Percentiles rank a stretch among this genome's conserved stretches.
Evolutionary conservation across 1,139 yeast species (phyloP).

Genomic region (Hansenula lynferdii): DNA sequence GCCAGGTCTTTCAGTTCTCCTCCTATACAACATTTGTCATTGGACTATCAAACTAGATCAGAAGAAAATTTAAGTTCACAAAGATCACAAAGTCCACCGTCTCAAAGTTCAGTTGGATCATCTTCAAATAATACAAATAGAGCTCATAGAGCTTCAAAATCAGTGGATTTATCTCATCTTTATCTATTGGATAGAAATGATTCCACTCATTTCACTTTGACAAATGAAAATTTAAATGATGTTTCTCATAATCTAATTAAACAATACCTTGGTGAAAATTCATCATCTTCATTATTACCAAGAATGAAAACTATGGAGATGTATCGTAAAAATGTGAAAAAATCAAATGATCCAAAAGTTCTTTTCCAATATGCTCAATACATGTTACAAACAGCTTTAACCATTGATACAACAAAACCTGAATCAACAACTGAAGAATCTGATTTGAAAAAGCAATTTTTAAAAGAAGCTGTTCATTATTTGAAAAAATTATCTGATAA

Average conservation of each 20-base stretch:
- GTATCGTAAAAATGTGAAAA: conserved; percentile 81
- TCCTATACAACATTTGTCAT: conserved; percentile 1
- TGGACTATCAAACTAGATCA: conserved; percentile 3
- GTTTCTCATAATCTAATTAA: conserved; percentile 31
- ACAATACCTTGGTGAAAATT: conserved; percentile 51
- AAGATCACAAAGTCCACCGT: conserved; percentile 16
- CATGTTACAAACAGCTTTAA: conserved; percentile 78
- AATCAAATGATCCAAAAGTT: conserved; percentile 78
- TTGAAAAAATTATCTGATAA: conserved; percentile 71
- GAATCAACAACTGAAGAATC: conserved; percentile 14
- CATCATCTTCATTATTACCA: conserved; percentile 49
- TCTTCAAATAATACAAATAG: conserved; percentile 10
- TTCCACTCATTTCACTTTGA: conserved; percentile 30
- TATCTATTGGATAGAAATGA: conserved; percentile 28
- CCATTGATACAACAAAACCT: conserved; percentile 34
- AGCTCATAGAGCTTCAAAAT: conserved; percentile 25
- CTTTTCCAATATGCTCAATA: conserved; percentile 90
- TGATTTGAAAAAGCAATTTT: conserved; percentile 36
- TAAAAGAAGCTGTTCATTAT: conserved; percentile 74
- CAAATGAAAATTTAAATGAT: conserved; percentile 34
- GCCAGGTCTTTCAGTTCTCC: conserved; percentile 18
- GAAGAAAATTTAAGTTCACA: conserved; percentile 6
- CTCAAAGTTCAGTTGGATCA: conserved; percentile 1
- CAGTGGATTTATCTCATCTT: conserved; percentile 34
- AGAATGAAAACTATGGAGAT: conserved; percentile 82